Evolutionary conservation across 1,284 basidiomycete species (phyloP), one percentile per base, ranked within the genome.

Genomic region (Violaceomyces palustris): DNA sequence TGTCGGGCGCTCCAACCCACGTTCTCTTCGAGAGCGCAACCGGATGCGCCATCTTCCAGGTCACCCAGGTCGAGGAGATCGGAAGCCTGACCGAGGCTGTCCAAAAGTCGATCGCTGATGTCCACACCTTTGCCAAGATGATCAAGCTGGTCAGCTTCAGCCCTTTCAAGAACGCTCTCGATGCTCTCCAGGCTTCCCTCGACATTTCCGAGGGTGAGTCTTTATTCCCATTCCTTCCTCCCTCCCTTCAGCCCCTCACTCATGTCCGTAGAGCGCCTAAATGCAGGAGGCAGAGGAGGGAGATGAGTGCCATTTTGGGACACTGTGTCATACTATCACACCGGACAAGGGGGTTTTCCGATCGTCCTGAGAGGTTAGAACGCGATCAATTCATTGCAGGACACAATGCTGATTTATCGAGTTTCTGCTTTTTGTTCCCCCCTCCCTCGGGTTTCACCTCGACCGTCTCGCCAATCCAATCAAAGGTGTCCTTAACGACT

Each of bases 161-260:
- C 47, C 93, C 94, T 2, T 98, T 94, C 81, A 90, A 89, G 75
- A 91, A 81, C 59, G 91, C 92, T 29, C 90, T 89, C 1, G 87
- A 97, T 74, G 94, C 93, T 22, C 79, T 99, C 60, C 91, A 98
- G 77, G 96, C 94, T 69, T 86, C 86, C 45, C 94, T 97, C 74
- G 92, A 98, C 76, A 78, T 98, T 14, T 97, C 93, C 5, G 93
- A 97, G 80, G 91, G 93, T 90, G 61, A 40, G 78, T 60, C 6
- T n/a, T 15, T 12, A 12, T 18, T 7, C 8, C 18, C 7, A 8
- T 8, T 8, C 8, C 15, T 7, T 32, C 18, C 15, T 15, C 6
- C 8, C 30, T 32, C 6, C 8, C 30, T 7, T 32, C 30, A 18
- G 14, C 30, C 30, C 30, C 18, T 7, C 30, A 12, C 29, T 30